Conservation (phyloP, 805 yeast genomes). For the Cyberlindnera mrakii region DNA sequence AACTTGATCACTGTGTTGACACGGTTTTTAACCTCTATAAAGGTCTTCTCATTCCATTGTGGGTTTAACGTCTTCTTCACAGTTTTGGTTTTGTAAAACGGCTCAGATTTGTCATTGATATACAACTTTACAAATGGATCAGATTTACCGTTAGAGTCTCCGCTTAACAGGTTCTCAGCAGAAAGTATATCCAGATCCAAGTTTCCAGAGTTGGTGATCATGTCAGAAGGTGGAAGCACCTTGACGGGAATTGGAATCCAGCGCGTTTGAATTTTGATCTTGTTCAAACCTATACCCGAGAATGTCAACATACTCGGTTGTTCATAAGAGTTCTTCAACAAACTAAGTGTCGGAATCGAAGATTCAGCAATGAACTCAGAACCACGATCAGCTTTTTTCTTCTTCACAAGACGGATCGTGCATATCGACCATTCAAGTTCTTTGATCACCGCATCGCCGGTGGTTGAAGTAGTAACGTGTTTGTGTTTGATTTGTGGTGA, state of each 20-base stretch:
- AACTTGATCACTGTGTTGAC: slow-evolving; percentile 52
- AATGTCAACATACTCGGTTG: slow-evolving; percentile 53
- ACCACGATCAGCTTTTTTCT: slow-evolving; percentile 46
- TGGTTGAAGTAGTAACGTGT: slow-evolving; percentile 34
- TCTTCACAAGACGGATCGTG: slow-evolving; percentile 54
- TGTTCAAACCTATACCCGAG: slow-evolving; percentile 44
- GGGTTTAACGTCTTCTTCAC: slow-evolving; percentile 87
- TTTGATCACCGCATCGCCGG: slow-evolving; percentile 71
- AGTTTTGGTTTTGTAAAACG: slow-evolving; percentile 68
- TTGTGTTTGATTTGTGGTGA: slow-evolving; percentile 41
- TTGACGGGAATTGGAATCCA: slow-evolving; percentile 71
- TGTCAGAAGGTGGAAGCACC: slow-evolving; percentile 66
- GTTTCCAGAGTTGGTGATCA: slow-evolving; percentile 68
- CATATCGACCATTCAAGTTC: slow-evolving; percentile 73
- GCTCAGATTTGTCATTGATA: slow-evolving; percentile 54
- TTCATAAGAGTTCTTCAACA: slow-evolving; percentile 60
- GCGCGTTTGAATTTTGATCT: slow-evolving; percentile 54
- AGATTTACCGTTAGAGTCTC: slow-evolving; percentile 89
- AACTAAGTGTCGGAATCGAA: slow-evolving; percentile 57
- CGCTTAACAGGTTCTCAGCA: slow-evolving; percentile 69
- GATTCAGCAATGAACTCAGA: slow-evolving; percentile 57
- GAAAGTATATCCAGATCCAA: slow-evolving; percentile 53
- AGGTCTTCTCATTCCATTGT: slow-evolving; percentile 68
- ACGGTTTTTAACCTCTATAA: slow-evolving; percentile 53
- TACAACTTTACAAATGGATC: slow-evolving; percentile 81